Percentiles rank a stretch among this genome's conserved stretches.
Conservation (phyloP, 1,284 basidiomycete species). For the Boletus mariae region DNA sequence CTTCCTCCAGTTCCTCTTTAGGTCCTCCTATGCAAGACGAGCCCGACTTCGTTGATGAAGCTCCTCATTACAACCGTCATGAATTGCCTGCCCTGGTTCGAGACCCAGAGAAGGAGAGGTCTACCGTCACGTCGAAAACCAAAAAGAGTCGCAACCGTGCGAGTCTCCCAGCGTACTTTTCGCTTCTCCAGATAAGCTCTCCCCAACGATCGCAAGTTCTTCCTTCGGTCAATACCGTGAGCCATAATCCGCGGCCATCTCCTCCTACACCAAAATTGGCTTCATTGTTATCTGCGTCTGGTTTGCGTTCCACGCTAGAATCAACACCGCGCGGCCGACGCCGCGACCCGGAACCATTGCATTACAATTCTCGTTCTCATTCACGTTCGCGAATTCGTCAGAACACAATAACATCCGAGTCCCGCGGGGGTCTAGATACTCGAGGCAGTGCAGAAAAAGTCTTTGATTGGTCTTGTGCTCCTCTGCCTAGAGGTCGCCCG, state of each 20-base stretch:
- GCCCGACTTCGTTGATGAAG: constrained; percentile 36
- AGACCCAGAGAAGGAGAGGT: constrained; percentile 33
- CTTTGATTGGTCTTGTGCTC: constrained; percentile 37
- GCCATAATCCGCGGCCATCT: constrained; percentile 42
- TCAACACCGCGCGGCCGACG: constrained; percentile 50
- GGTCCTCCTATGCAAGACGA: constrained; percentile 44
- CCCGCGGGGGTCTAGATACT: constrained; percentile 29
- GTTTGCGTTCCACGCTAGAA: constrained; percentile 32
- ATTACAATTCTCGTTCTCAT: constrained; percentile 35
- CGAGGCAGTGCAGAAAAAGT: constrained; percentile 36
- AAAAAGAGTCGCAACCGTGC: constrained; percentile 62
- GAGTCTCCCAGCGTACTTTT: constrained; percentile 74
- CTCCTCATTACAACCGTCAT: constrained; percentile 20
- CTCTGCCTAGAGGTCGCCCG: constrained; percentile 42
- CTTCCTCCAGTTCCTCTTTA: constrained; percentile 42
- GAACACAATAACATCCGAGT: constrained; percentile 9
- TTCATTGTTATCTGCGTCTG: constrained; percentile 30
- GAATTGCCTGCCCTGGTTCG: constrained; percentile 25
- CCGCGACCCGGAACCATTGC: constrained; percentile 37
- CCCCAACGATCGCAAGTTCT: constrained; percentile 40
- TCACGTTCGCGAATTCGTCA: constrained; percentile 27
- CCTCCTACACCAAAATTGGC: constrained; percentile 56
- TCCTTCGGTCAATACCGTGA: constrained; percentile 45
- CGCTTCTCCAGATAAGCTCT: constrained; percentile 55
- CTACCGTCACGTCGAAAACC: constrained; percentile 42